phyloP scores from a whole-genome alignment of 441 rosid species.

The Arabidopsis hybrid region DNA sequence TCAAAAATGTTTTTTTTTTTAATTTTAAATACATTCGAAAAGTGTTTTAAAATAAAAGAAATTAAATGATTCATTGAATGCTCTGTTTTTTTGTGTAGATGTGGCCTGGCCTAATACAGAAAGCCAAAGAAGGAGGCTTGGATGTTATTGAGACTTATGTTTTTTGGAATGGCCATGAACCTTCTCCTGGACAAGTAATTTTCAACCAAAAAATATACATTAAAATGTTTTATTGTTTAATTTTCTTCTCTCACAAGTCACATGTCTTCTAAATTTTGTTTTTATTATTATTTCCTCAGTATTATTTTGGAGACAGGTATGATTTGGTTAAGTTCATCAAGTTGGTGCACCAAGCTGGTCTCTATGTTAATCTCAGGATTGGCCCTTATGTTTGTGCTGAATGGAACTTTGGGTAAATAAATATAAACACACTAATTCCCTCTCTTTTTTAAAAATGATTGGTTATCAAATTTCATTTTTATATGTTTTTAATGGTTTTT shows the following conservation, averaged over 20 bases:
- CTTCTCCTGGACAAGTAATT: conserved; percentile 68
- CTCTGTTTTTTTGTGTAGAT: conserved; percentile 55
- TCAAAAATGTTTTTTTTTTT: neutral
- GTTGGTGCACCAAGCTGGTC: conserved; percentile 71
- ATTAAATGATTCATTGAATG: conserved; percentile 36
- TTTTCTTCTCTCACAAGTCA: conserved; percentile 21
- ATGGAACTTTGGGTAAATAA: conserved; percentile 63
- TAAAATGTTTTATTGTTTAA: neutral
- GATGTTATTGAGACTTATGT: conserved; percentile 76
- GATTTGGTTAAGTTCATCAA: conserved; percentile 69
- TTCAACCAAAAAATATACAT: neutral
- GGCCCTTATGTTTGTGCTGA: conserved; percentile 73
- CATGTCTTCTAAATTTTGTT: conserved; percentile 8
- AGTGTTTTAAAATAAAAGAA: neutral
- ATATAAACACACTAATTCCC: neutral
- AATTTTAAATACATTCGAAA: neutral
- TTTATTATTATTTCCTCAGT: conserved; percentile 40
- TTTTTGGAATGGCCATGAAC: conserved; percentile 82
- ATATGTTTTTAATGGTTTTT: conserved; percentile 12
- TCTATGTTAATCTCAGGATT: conserved; percentile 69
- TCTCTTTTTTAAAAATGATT: neutral
- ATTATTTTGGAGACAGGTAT: conserved; percentile 65
- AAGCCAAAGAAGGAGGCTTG: conserved; percentile 75
- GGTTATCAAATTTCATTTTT: neutral
- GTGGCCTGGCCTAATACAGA: conserved; percentile 79